Conservation (phyloP, 495 filamentous ascomycete genomes). For the Jackrogersella multiformis region DNA sequence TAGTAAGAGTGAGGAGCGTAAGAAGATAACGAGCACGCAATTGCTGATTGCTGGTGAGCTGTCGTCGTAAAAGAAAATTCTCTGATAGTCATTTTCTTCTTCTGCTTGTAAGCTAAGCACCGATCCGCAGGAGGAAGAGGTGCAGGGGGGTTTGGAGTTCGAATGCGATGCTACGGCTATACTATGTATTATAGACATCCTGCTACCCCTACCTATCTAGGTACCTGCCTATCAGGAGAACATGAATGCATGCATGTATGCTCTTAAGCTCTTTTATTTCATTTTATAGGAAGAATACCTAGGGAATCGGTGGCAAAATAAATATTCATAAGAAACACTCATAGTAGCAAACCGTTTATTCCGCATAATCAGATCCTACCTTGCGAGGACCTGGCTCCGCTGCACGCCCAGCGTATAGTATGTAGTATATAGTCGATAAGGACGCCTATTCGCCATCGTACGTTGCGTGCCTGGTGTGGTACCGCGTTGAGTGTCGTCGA, state of each 20-base stretch:
- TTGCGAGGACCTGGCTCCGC: slow-evolving; percentile 5
- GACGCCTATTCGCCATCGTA: slow-evolving; percentile 17
- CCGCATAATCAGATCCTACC: slow-evolving; percentile 11
- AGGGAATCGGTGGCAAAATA: not conserved
- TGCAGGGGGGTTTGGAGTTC: slow-evolving; percentile 4
- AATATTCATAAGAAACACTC: too few relatives aligned
- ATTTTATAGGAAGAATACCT: not conserved
- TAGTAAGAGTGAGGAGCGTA: not conserved
- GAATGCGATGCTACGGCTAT: not conserved
- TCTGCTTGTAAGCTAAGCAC: not conserved
- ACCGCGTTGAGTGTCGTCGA: not conserved
- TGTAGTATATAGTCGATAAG: not conserved
- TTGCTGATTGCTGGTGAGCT: not conserved
- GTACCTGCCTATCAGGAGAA: not conserved
- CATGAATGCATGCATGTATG: too few relatives aligned
- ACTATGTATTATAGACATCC: not conserved
- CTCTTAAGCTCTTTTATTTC: too few relatives aligned
- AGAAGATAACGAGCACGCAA: not conserved
- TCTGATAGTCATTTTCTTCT: not conserved
- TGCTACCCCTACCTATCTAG: not conserved
- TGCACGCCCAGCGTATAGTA: slow-evolving; percentile 11
- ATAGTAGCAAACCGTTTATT: not conserved
- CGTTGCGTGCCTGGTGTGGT: slow-evolving; percentile 1
- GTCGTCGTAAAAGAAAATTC: not conserved
- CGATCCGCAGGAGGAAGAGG: not conserved